These are phyloP conservation scores for Podaxis sp. DNA, from an alignment of 768 basidiomycete genomes.

Conservation along the genomic window DNA sequence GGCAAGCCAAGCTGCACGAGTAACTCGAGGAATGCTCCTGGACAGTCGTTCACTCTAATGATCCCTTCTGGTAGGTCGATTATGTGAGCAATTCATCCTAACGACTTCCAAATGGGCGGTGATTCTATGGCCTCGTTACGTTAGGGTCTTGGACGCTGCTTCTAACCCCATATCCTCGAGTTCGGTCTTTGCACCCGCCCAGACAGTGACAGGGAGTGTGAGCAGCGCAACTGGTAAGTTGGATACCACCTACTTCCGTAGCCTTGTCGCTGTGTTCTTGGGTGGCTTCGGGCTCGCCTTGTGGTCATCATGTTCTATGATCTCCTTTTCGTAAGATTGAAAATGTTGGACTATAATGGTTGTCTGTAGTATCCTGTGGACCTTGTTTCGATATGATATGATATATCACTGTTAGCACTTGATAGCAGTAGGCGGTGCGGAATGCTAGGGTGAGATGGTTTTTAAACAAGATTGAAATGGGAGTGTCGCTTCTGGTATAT, in stretches of 20 bases:
- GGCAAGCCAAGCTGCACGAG: neutral
- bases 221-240: neutral
- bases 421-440: no score
- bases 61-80: neutral
- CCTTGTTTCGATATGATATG: no score
- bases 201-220: neutral
- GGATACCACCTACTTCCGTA: neutral
- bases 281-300: neutral
- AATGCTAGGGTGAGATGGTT: no score
- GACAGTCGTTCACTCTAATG: conserved; percentile 6
- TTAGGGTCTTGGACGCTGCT: neutral
- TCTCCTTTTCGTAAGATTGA: neutral
- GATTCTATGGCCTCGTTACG: neutral
- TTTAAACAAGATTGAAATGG: no score
- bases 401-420: no score
- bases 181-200: neutral
- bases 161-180: neutral
- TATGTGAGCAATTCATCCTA: neutral
- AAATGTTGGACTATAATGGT: neutral
- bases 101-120: neutral
- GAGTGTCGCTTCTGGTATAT: no score
- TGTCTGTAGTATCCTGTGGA: no score
- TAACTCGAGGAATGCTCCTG: neutral
- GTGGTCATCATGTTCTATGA: neutral
- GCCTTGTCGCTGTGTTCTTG: neutral